Percentiles rank a stretch among this genome's conserved stretches.
Conservation (phyloP, 2,329 filamentous ascomycete species). For the Trichoderma atroviride region DNA sequence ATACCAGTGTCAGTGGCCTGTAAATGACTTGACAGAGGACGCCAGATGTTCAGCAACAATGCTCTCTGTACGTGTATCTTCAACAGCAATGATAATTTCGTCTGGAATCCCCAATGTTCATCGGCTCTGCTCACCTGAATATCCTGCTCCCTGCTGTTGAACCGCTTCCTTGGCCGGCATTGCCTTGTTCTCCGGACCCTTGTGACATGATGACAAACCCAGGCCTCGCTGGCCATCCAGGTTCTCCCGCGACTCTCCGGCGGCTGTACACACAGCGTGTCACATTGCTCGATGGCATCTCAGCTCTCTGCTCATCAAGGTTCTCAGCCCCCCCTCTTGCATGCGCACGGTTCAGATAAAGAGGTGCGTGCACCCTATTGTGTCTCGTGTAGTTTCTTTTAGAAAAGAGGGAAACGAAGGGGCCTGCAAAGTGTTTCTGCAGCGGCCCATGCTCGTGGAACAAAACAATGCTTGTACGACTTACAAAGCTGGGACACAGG, state of each 20-base stretch:
- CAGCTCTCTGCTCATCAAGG: constrained; percentile 15
- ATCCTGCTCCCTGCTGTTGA: background rate
- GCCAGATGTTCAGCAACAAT: background rate
- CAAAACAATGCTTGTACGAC: background rate
- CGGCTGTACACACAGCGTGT: background rate
- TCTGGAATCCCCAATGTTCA: background rate
- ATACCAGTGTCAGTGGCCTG: background rate
- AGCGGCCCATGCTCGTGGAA: background rate
- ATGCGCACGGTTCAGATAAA: background rate
- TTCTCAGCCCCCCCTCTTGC: background rate
- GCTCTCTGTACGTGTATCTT: background rate
- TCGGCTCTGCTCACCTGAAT: background rate
- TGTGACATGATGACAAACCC: constrained; percentile 7
- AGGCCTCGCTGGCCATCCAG: constrained; percentile 7
- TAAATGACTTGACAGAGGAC: background rate
- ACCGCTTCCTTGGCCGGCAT: background rate
- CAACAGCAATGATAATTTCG: background rate
- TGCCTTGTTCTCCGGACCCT: background rate
- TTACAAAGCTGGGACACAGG: background rate
- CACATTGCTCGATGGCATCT: background rate
- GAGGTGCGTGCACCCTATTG: background rate
- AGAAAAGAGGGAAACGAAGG: background rate
- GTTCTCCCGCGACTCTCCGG: constrained; percentile 11
- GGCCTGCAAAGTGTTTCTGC: constrained; percentile 5
- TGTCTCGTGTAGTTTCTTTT: background rate